Evolutionary conservation across 2,329 filamentous ascomycete species (phyloP), one percentile per base, ranked within the genome.

Genomic region (Talaromyces albobiverticillius): DNA sequence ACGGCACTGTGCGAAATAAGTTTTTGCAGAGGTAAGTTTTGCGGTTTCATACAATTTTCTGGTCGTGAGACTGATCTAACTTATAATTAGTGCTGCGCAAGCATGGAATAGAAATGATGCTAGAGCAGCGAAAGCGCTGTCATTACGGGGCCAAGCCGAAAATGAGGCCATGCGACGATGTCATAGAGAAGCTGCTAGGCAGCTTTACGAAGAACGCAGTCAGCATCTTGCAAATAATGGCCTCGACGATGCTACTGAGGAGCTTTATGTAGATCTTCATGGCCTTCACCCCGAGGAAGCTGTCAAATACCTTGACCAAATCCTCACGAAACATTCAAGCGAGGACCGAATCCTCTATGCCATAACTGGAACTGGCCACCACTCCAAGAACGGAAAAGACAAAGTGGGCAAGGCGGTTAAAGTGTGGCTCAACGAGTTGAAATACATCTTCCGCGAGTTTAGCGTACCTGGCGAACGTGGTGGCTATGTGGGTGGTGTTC

Each of bases 41-140:
- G 2, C 32, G n/a, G 32, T 34, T 16, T n/a, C n/a, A 8, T 18
- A 10, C 18, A 6, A 2, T 18, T 8, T 3, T 38, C 4, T 9
- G 16, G 6, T 8, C n/a, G 11, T 22, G 36, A 40, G 9, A 40
- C 7, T 22, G 10, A 4, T 25, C 53, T 55, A 20, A 57, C 42
- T 45, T 55, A 23, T 46, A 40, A 56, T 40, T 59, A 95, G 92
- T 71, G 94, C 94, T 61, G 93, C 93, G 8, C 93, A 97, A 80
- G 94, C 94, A 20, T 99, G 94, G 93, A 96, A 97, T 69, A 88
- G 94, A 55, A 97, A 96, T 65, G 94, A 99, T 70, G 93, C 94
- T 38, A 87, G 94, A 58, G 93, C 94, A 16, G 94, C 94, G 57
- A 97, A 97, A 76, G 93, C 93, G 29, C 82, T 97, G 47, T 96